A percentile compares a stretch with the other conserved stretches of the same genome.
phyloP scores from a whole-genome alignment of 768 basidiomycete genomes.

The Phylloporus sp. region DNA sequence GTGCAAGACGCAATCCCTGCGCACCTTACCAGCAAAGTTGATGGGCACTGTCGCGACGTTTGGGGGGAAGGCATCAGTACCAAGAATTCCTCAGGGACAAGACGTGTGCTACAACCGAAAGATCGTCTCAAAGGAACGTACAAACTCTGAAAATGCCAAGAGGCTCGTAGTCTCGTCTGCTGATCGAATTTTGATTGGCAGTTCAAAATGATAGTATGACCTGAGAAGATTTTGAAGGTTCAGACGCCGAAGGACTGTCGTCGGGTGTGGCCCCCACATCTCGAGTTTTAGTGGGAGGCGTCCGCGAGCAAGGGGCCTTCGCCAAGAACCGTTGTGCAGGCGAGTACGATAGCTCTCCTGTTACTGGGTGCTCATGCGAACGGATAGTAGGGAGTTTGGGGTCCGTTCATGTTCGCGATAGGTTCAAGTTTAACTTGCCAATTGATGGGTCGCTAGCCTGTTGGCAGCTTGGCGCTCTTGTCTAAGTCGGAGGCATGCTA shows the following conservation, averaged over 20 bases:
- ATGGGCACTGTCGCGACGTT: neutral
- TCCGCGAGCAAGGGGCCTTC: neutral
- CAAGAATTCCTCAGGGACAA: neutral
- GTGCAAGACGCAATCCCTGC: neutral
- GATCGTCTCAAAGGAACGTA: neutral
- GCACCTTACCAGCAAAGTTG: neutral
- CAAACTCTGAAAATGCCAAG: neutral
- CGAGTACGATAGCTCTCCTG: constrained; percentile 3
- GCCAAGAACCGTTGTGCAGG: constrained; percentile 1
- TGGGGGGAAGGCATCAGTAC: neutral
- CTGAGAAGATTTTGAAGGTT: neutral
- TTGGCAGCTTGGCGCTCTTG: neutral
- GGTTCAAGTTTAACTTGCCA: no score
- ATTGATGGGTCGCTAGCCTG: neutral
- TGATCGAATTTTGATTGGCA: neutral
- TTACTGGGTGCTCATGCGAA: neutral
- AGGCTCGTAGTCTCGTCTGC: neutral
- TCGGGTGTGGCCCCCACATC: neutral
- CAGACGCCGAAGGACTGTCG: neutral
- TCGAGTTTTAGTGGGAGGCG: constrained; percentile 1
- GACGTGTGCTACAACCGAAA: neutral
- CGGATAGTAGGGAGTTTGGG: neutral
- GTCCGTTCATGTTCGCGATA: neutral
- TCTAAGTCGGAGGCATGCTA: no score
- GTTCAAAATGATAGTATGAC: neutral